These are phyloP conservation scores for Karstenula rhodostoma DNA, from an alignment of 2,329 filamentous ascomycete genomes.

Conservation along the genomic window DNA sequence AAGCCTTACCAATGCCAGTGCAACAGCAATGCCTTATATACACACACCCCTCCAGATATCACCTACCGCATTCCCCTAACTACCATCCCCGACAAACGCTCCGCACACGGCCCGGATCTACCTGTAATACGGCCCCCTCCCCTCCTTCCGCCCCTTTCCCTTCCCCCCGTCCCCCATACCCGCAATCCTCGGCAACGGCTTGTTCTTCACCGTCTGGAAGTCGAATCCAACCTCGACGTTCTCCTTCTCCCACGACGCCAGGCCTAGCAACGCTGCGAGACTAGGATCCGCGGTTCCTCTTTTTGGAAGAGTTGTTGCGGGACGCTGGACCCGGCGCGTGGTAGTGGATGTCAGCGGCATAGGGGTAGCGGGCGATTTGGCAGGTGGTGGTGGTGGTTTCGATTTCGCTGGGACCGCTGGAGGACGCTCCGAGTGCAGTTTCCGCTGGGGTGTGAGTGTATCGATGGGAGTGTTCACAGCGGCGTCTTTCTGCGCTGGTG, in stretches of 20 bases:
- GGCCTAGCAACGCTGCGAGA: constrained; percentile 5
- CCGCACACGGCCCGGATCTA: too few relatives aligned
- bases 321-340: background rate
- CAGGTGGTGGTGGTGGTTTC: background rate
- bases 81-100: too few relatives aligned
- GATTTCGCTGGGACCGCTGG: background rate
- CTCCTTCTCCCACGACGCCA: background rate
- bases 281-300: background rate
- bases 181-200: constrained; percentile 38
- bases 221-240: background rate
- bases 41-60: too few relatives aligned
- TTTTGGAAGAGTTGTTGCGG: background rate
- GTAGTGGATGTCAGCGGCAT: background rate
- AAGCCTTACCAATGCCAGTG: too few relatives aligned
- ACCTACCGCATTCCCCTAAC: too few relatives aligned
- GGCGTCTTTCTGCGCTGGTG: background rate
- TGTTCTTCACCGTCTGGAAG: constrained; percentile 30
- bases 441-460: background rate
- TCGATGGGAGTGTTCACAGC: background rate
- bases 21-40: too few relatives aligned
- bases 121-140: background rate
- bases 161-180: constrained; percentile 22
- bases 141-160: background rate
- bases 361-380: too few relatives aligned
- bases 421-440: background rate